These are phyloP conservation scores for Coniella lustricola DNA, from an alignment of 2,329 filamentous ascomycete species.

Conservation along the genomic window DNA sequence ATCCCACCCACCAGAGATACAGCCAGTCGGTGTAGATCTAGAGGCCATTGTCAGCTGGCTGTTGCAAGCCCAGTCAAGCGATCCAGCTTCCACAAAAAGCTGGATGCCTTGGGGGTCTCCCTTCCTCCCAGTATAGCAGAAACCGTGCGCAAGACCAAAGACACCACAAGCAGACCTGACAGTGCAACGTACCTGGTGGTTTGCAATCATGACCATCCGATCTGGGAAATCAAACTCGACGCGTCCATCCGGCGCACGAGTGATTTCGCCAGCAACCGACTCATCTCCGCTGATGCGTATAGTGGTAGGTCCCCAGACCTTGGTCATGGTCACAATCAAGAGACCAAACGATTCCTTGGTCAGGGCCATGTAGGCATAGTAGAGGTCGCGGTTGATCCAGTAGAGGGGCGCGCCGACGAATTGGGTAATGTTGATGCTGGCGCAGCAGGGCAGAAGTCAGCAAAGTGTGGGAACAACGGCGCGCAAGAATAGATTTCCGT, in stretches of 20 bases:
- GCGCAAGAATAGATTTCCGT: background rate
- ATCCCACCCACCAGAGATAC: constrained; percentile 91
- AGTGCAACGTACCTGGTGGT: constrained; percentile 52
- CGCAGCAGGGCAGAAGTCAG: constrained; percentile 6
- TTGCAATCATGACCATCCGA: constrained; percentile 75
- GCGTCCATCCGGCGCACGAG: constrained; percentile 61
- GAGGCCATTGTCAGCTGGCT: too few relatives aligned
- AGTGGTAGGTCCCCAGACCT: constrained; percentile 80
- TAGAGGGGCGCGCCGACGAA: constrained; percentile 71
- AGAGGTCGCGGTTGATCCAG: constrained; percentile 66
- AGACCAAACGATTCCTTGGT: constrained; percentile 81
- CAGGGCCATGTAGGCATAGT: constrained; percentile 79
- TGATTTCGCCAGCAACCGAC: constrained; percentile 69
- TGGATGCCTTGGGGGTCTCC: too few relatives aligned
- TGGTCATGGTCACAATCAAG: constrained; percentile 69
- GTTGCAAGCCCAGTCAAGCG: constrained; percentile 19
- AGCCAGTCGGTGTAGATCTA: constrained; percentile 83
- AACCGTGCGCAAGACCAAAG: too few relatives aligned
- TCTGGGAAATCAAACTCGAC: constrained; percentile 76
- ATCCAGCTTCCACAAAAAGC: background rate
- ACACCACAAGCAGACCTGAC: too few relatives aligned
- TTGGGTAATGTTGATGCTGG: constrained; percentile 62
- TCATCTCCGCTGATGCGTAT: constrained; percentile 79
- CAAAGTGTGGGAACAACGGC: background rate
- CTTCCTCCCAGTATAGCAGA: too few relatives aligned